A percentile compares a stretch with the other conserved stretches of the same genome.
These are phyloP conservation scores for Huntiella abstrusa DNA, from an alignment of 2,329 filamentous ascomycete species.

Conservation along the genomic window DNA sequence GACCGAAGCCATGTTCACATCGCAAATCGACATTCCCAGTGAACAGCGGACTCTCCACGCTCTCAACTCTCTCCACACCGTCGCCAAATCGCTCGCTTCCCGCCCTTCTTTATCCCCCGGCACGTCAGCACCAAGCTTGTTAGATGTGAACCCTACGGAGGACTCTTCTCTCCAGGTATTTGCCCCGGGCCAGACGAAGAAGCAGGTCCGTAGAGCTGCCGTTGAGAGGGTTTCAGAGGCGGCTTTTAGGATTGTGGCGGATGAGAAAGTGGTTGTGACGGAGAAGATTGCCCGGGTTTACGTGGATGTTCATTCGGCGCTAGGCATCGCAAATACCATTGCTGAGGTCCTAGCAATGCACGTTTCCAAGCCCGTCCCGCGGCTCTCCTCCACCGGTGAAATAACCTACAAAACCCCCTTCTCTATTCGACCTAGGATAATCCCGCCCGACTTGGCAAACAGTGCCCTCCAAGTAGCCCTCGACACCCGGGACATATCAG, in stretches of 20 bases:
- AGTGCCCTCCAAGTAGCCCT: constrained; percentile 65
- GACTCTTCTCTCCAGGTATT: not conserved
- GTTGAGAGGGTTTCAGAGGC: constrained; percentile 35
- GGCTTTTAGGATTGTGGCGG: constrained; percentile 51
- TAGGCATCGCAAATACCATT: constrained; percentile 57
- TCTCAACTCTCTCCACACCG: constrained; percentile 26
- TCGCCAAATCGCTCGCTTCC: constrained; percentile 25
- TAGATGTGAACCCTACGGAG: constrained; percentile 14
- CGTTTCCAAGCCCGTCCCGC: constrained; percentile 60
- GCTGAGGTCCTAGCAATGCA: constrained; percentile 68
- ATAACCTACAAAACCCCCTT: constrained; percentile 26
- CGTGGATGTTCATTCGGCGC: constrained; percentile 53
- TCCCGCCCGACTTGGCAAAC: constrained; percentile 52
- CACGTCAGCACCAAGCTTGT: constrained; percentile 17
- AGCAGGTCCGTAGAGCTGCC: constrained; percentile 22
- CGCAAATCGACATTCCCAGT: constrained; percentile 25
- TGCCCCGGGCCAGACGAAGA: not conserved
- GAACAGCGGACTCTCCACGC: constrained; percentile 25
- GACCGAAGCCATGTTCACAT: constrained; percentile 25
- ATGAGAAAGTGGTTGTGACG: constrained; percentile 66
- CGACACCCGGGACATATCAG: constrained; percentile 53
- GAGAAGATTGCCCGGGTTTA: constrained; percentile 54
- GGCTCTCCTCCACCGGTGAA: constrained; percentile 13
- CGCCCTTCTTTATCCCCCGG: constrained; percentile 7
- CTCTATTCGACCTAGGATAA: constrained; percentile 51